Percentiles rank a stretch among this genome's conserved stretches.
Conservation (phyloP, 345 rosid genomes). For the Murraya paniculata region DNA sequence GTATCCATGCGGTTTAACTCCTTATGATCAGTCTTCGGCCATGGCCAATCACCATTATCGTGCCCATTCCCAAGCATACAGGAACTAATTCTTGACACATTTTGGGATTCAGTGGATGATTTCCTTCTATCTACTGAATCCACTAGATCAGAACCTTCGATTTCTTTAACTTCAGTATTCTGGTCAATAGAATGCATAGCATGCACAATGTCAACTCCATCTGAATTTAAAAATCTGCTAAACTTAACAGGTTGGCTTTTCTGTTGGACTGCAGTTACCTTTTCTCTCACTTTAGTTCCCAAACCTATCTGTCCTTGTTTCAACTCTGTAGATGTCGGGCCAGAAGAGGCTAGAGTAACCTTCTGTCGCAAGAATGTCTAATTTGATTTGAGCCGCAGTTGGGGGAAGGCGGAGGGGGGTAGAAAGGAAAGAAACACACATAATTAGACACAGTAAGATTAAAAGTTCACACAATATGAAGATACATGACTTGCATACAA, state of each 20-base stretch:
- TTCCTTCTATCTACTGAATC: constrained; percentile 28
- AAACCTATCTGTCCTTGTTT: constrained; percentile 35
- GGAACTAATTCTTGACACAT: constrained; percentile 16
- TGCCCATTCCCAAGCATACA: constrained; percentile 17
- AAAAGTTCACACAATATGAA: background rate
- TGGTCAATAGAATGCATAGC: constrained; percentile 11
- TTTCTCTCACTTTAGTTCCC: constrained; percentile 29
- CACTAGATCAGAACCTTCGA: constrained; percentile 28
- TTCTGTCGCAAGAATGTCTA: constrained; percentile 94
- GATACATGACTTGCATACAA: background rate
- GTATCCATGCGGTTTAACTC: constrained; percentile 22
- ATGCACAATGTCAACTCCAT: background rate
- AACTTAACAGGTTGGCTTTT: constrained; percentile 9
- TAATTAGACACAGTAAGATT: constrained; percentile 8
- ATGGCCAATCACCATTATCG: constrained; percentile 24
- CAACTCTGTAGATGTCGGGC: constrained; percentile 35
- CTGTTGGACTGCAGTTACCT: constrained; percentile 8
- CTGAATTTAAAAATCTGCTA: constrained; percentile 2
- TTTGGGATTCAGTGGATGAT: constrained; percentile 8
- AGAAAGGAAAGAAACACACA: background rate
- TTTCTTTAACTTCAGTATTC: constrained; percentile 23
- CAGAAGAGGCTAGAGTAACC: constrained; percentile 67
- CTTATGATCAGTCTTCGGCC: constrained; percentile 22
- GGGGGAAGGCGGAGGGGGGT: background rate
- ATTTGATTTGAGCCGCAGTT: constrained; percentile 18